Conservation (phyloP, 2,329 filamentous ascomycete species). For the Fusarium longipes region DNA sequence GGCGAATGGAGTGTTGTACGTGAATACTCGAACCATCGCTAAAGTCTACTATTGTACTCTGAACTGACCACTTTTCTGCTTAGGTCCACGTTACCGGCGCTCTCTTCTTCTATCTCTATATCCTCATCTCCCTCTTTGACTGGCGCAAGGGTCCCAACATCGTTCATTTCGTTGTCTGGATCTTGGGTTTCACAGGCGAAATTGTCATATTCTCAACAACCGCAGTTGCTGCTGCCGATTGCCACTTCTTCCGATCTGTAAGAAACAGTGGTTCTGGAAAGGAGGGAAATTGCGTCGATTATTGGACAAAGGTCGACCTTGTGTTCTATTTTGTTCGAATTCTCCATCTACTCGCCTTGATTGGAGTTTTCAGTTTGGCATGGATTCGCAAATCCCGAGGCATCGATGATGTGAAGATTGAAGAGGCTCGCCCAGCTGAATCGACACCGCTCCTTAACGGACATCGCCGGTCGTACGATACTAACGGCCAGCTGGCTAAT, state of each 20-base stretch:
- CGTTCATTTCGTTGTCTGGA: slow-evolving; percentile 85
- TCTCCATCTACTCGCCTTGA: slow-evolving; percentile 70
- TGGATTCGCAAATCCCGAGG: slow-evolving; percentile 56
- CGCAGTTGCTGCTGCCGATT: slow-evolving; percentile 73
- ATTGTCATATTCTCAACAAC: slow-evolving; percentile 76
- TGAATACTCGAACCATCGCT: slow-evolving; percentile 31
- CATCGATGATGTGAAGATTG: slow-evolving; percentile 50
- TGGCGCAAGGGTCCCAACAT: slow-evolving; percentile 82
- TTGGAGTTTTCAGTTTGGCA: slow-evolving; percentile 60
- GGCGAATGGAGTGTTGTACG: slow-evolving; percentile 81
- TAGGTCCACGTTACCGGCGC: slow-evolving; percentile 88
- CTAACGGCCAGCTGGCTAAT: slow-evolving; percentile 45
- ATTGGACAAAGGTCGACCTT: slow-evolving; percentile 67
- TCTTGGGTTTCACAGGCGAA: slow-evolving; percentile 78
- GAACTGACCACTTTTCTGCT: slow-evolving; percentile 38
- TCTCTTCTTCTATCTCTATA: slow-evolving; percentile 87
- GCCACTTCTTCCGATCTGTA: slow-evolving; percentile 67
- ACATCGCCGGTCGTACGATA: slow-evolving; percentile 52
- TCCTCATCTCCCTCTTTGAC: slow-evolving; percentile 88
- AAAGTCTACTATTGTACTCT: slow-evolving; percentile 14
- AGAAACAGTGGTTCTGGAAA: slow-evolving; percentile 42
- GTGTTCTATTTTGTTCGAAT: slow-evolving; percentile 75
- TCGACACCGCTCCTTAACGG: slow-evolving; percentile 70
- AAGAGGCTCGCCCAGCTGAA: slow-evolving; percentile 64
- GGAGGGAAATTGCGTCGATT: slow-evolving; percentile 50